Evolutionary conservation across 441 rosid genomes (phyloP), one percentile per base, ranked within the genome.

Genomic region (Jatropha multifida): DNA sequence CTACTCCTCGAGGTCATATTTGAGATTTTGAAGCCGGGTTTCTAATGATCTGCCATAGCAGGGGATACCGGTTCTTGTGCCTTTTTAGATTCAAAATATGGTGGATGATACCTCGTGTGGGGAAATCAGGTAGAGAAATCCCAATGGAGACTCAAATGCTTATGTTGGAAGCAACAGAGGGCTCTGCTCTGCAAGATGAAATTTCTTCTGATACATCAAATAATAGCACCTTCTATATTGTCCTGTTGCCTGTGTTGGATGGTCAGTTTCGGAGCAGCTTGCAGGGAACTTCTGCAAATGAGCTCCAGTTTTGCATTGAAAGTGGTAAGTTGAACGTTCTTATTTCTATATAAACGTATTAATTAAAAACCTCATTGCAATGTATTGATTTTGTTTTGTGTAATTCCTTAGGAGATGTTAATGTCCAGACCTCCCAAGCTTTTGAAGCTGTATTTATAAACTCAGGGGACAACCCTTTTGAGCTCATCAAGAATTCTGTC

Each of bases 31-130:
- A 32, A 52, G 55, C 41, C 11, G 15, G 42, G 32, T 78, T 67
- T 59, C 44, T 61, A 41, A 38, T 38, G 14, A 54, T 44, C 73
- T 51, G n/a, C 9, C 32, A 20, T 41, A 67, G 65, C 89, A 87
- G 93, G 86, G 78, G 77, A 58, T 83, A 67, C 77, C 84, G 81
- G 86, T 86, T 90, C 71, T 55, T 89, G 82, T 86, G 87, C 66
- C 90, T 90, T 38, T 52, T 52, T 61, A 89, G 92, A 67, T 62
- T 81, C 79, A 90, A 90, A 76, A 79, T 92, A 73, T 89, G 93
- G 93, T 92, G 95, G 94, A 90, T 90, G 97, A 88, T 86, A 51
- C 97, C 92, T 10, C 84, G 89, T 15, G 83, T 89, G 5, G 93
- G 92, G 48, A 77, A 77, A 75, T 85, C 87, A 2, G 91, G 89